Evolutionary conservation across 495 filamentous ascomycete species (phyloP), one percentile per base, ranked within the genome.

Genomic region (Bombardia bombarda): DNA sequence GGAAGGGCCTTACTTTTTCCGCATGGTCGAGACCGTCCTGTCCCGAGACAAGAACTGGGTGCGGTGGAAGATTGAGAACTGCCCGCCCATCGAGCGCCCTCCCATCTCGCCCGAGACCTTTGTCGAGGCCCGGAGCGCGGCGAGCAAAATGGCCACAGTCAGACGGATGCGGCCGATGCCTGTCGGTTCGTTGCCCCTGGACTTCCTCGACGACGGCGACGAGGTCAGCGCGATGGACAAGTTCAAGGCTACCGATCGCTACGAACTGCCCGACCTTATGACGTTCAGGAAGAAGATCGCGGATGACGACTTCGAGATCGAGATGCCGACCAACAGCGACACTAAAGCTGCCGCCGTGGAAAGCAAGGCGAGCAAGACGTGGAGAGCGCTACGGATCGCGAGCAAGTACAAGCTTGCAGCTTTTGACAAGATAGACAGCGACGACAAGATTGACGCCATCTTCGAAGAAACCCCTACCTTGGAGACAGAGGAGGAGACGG

Each of bases 41-140:
- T 85, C 87, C 5, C 75, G 92, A 44, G 92, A 99, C 63, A 95
- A 95, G 62, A 94, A 95, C 52, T 99, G 92, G 92, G 88, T 90
- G 32, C 83, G 86, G 36, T 99, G 92, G 92, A 99, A 99, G 63
- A 79, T 87, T 7, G 92, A 97, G 62, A 82, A 78, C 38, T 97
- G 92, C 61, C 88, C 86, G 22, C 73, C 80, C 17, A 95, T 99
- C 56, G 81, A 90, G 47, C 73, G 77, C 31, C 75, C 83, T 13
- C 69, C 86, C 5, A 61, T 95, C 24, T 72, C 79, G 3, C 70
- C 81, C 17, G 60, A 67, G 18, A 76, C 84, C 22, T 86, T 86
- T 56, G 56, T 75, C 38, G 72, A 77, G 33, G 82, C 86, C 18
- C 83, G 82, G 52, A 64, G 69, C 20, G 63, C 76, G 38, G 82